Conservation (phyloP, 345 rosid genomes). For the Gossypium anomalum region DNA sequence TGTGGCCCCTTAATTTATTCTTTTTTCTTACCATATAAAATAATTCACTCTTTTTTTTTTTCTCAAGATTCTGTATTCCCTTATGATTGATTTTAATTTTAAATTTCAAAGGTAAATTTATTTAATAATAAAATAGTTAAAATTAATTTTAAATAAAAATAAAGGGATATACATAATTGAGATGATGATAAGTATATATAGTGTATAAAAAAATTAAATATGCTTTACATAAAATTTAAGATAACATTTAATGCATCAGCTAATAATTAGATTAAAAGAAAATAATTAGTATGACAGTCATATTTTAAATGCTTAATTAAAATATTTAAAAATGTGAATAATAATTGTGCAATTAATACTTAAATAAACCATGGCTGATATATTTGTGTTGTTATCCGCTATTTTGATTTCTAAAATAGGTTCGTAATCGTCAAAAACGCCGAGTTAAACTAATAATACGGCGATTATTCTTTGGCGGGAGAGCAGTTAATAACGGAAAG, state of each 20-base stretch:
- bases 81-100: background rate
- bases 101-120: background rate
- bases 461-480: slow-evolving; percentile 5
- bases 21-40: background rate
- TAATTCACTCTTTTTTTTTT: background rate
- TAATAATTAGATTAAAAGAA: too few relatives aligned
- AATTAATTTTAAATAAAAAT: background rate
- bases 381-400: background rate
- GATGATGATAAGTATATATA: too few relatives aligned
- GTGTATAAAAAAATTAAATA: too few relatives aligned
- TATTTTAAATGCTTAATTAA: too few relatives aligned
- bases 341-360: too few relatives aligned
- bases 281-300: too few relatives aligned
- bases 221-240: too few relatives aligned
- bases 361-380: too few relatives aligned
- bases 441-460: background rate
- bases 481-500: slow-evolving; percentile 14
- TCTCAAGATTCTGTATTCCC: background rate
- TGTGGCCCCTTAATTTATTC: background rate
- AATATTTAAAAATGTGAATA: too few relatives aligned
- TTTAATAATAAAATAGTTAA: background rate
- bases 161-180: background rate
- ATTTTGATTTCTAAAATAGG: background rate
- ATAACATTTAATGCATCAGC: too few relatives aligned
- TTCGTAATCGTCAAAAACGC: background rate